Evolutionary conservation across 768 basidiomycete species (phyloP), one percentile per base, ranked within the genome.

Genomic region (Mycena chlorophos): DNA sequence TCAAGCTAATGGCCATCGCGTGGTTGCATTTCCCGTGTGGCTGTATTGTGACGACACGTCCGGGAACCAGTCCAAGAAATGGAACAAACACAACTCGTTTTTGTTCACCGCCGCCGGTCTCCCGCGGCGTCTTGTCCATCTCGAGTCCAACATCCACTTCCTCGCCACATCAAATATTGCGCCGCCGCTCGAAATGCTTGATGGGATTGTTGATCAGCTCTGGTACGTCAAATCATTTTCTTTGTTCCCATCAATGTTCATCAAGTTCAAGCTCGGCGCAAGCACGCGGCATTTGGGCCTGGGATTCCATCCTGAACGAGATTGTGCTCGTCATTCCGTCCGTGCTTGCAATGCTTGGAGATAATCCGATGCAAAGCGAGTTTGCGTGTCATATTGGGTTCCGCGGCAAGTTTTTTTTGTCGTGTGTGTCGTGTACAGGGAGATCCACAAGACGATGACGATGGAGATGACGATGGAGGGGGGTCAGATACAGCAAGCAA

Each of bases 151-250:
- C 55, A 63, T 78, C 4, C 74, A 77, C 58, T 77, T 78, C 55
- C 54, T 78, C 0, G 67, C 61, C 8, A 78, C 76, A 0, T 79
- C 78, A 1, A 79, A 79, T 52, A 48, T 71, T 5, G 75, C 75
- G 0, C 69, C 74, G 2, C 75, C 74, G 0, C 60, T 78, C 0
- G 75, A 80, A 52, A 78, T 80, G 76, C 47, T 78, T 1, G 77
- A 78, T 38, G 72, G 71, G 0, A 65, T 74, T 47, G 65, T 70
- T 1, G 59, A 66, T 20, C 70, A 68, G 51, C 55, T 72, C 4
- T 63, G 63, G 76, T 78, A 50, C 3, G 39, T 55, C 25, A 34
- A 34, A 8, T 34, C 17, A 8, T 1, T 23, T 30, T 12, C 23
- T 54, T 23, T 26, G n/a, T 14, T 34, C 20, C 13, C 19, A 19